Percentiles rank a stretch among this genome's conserved stretches.
Conservation (phyloP, 2,329 filamentous ascomycete species). For the Chalara sp. region DNA sequence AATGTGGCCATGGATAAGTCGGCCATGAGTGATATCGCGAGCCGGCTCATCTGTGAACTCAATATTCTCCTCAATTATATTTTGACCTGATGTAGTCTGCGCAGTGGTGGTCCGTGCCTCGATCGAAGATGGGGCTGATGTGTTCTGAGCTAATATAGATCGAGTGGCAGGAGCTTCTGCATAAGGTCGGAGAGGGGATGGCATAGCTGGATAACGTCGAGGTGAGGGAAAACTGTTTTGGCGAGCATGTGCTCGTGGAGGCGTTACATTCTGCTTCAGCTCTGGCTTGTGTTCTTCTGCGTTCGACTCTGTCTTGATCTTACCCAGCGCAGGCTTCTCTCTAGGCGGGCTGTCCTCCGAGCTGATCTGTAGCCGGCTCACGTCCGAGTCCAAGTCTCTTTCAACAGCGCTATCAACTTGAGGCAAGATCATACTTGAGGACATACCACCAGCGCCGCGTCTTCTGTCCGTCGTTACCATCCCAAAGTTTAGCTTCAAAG, state of each 20-base stretch:
- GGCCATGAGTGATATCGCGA: conserved; percentile 83
- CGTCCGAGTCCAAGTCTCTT: conserved; percentile 32
- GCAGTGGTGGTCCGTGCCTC: too few relatives aligned
- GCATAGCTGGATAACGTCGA: conserved; percentile 12
- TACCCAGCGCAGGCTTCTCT: neutral
- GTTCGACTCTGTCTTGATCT: conserved; percentile 2
- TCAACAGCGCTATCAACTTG: conserved; percentile 53
- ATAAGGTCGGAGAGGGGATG: conserved; percentile 17
- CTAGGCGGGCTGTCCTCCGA: conserved; percentile 7
- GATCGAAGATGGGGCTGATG: conserved; percentile 11
- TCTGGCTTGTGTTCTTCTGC: conserved; percentile 10
- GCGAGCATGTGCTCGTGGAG: conserved; percentile 14
- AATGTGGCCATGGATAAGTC: conserved; percentile 88
- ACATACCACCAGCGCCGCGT: conserved; percentile 57
- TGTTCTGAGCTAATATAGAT: conserved; percentile 12
- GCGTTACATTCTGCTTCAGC: conserved; percentile 9
- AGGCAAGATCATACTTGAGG: conserved; percentile 72
- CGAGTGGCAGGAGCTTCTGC: conserved; percentile 16
- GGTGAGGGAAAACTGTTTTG: conserved; percentile 20
- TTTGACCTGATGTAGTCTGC: neutral
- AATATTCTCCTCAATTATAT: conserved; percentile 18
- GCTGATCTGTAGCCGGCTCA: conserved; percentile 21
- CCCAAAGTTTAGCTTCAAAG: conserved; percentile 93
- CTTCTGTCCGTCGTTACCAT: conserved; percentile 84
- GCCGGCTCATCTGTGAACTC: conserved; percentile 61